Percentiles rank a stretch among this genome's conserved stretches.
Conservation (phyloP, 345 rosid genomes). For the Arabidopsis suecica region DNA sequence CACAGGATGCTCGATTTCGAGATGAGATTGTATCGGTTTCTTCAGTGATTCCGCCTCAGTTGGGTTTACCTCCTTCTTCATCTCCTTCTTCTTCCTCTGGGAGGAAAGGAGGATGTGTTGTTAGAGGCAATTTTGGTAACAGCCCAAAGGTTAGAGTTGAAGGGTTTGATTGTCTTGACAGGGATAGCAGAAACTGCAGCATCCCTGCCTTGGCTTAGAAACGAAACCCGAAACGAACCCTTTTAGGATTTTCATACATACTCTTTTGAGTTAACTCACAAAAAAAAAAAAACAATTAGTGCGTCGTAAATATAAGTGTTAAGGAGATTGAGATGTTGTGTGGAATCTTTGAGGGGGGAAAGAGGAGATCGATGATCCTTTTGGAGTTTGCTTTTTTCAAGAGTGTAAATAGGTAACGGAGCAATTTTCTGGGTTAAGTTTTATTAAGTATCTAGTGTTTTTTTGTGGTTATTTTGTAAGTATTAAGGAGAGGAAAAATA, state of each 20-base stretch:
- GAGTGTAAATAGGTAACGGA: conserved; percentile 43
- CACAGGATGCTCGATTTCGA: conserved; percentile 85
- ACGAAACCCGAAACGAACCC: not conserved
- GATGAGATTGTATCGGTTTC: conserved; percentile 54
- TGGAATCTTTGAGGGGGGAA: not conserved
- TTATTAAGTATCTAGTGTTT: conserved; percentile 25
- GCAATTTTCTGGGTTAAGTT: conserved; percentile 33
- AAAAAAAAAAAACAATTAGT: conserved; percentile 2
- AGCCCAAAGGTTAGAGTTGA: conserved; percentile 89
- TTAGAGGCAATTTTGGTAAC: conserved; percentile 80
- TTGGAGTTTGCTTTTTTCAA: conserved; percentile 5
- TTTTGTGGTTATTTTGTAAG: conserved; percentile 39
- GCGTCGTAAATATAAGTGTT: conserved; percentile 37
- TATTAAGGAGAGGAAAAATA: conserved; percentile 29
- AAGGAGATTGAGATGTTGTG: conserved; percentile 29
- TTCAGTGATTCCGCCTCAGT: conserved; percentile 38
- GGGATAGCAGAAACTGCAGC: conserved; percentile 75
- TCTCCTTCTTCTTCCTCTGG: conserved; percentile 62
- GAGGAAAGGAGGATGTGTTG: conserved; percentile 72
- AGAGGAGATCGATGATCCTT: conserved; percentile 17
- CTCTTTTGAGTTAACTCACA: conserved; percentile 30
- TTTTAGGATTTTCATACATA: not conserved
- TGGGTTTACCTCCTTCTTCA: conserved; percentile 45
- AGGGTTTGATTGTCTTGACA: conserved; percentile 93
- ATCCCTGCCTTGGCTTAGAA: conserved; percentile 84